A percentile compares a stretch with the other conserved stretches of the same genome.
Conservation (phyloP, 2,329 filamentous ascomycete species). For the Metarhizium robertsii region DNA sequence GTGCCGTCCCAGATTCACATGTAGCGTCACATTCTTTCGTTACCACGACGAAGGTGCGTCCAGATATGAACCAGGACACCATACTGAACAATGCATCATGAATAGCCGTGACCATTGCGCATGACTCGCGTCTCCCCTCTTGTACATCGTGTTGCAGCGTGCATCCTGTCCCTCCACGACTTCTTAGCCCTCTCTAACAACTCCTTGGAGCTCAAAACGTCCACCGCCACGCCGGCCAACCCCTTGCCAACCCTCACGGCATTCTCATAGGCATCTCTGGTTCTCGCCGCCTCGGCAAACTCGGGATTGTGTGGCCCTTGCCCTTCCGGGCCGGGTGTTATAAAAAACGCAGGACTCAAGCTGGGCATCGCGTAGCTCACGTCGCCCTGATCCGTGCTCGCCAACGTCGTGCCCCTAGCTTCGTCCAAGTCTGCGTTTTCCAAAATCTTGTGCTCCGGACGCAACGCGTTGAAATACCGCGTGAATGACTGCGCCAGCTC, state of each 20-base stretch:
- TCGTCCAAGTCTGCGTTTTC: conserved; percentile 30
- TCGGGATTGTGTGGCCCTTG: conserved; percentile 41
- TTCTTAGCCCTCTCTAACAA: neutral
- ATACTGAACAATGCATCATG: too few species aligned
- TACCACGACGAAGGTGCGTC: too few species aligned
- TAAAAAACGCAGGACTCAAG: conserved; percentile 40
- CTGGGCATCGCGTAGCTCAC: conserved; percentile 48
- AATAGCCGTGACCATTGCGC: too few species aligned
- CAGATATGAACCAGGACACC: too few species aligned
- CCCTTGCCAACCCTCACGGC: conserved; percentile 34
- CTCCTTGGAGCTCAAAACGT: neutral
- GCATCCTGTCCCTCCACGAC: neutral
- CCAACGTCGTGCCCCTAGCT: conserved; percentile 31
- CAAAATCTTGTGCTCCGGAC: conserved; percentile 23
- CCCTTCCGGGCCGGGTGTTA: conserved; percentile 25
- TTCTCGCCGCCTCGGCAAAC: conserved; percentile 41
- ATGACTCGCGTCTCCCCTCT: neutral
- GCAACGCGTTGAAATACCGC: conserved; percentile 32
- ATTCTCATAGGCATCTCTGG: conserved; percentile 30
- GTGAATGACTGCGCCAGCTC: conserved; percentile 36
- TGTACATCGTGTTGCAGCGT: neutral
- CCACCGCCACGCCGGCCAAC: neutral
- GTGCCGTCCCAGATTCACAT: too few species aligned
- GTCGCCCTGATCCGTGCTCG: conserved; percentile 51
- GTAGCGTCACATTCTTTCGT: too few species aligned